Evolutionary conservation across 208 protist genomes (phyloP).

Genomic region (Wallacemonas collosoma): DNA sequence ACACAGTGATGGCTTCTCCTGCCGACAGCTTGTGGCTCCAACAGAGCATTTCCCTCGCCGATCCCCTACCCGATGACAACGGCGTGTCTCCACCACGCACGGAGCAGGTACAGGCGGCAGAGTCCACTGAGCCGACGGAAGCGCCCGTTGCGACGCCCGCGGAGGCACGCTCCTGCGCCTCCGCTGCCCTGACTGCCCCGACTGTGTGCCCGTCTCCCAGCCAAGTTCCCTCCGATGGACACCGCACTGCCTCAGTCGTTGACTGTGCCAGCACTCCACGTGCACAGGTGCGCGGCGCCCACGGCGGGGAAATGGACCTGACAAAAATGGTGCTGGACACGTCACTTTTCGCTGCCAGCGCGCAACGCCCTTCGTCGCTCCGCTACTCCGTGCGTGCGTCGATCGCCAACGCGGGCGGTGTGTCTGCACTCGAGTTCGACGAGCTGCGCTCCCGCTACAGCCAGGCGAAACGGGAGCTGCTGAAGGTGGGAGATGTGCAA

Average conservation of each 20-base stretch:
- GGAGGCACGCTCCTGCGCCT: not conserved
- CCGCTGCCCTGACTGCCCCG: not conserved
- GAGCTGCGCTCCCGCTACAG: constrained; percentile 71
- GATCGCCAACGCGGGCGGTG: constrained; percentile 58
- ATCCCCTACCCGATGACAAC: constrained; percentile 61
- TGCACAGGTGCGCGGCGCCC: constrained; percentile 10
- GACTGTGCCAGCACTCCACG: constrained; percentile 1
- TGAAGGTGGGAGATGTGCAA: constrained; percentile 74
- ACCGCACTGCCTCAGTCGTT: not conserved
- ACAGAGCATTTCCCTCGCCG: constrained; percentile 74
- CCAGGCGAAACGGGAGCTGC: constrained; percentile 75
- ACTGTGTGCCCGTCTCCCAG: no score
- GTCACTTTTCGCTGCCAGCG: constrained; percentile 28
- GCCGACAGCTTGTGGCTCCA: constrained; percentile 86
- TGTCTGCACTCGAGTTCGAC: constrained; percentile 81
- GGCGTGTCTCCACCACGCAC: constrained; percentile 3
- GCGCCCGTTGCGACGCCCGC: not conserved
- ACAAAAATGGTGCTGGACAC: constrained; percentile 60
- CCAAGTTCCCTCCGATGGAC: no score
- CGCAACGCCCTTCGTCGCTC: constrained; percentile 33
- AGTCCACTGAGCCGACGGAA: not conserved
- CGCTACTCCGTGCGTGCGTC: constrained; percentile 58
- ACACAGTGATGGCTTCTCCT: constrained; percentile 13
- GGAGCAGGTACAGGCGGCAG: not conserved
- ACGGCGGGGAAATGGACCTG: constrained; percentile 58